phyloP scores from a whole-genome alignment of 2,329 filamentous ascomycete genomes.

The Teratosphaeria viscida region DNA sequence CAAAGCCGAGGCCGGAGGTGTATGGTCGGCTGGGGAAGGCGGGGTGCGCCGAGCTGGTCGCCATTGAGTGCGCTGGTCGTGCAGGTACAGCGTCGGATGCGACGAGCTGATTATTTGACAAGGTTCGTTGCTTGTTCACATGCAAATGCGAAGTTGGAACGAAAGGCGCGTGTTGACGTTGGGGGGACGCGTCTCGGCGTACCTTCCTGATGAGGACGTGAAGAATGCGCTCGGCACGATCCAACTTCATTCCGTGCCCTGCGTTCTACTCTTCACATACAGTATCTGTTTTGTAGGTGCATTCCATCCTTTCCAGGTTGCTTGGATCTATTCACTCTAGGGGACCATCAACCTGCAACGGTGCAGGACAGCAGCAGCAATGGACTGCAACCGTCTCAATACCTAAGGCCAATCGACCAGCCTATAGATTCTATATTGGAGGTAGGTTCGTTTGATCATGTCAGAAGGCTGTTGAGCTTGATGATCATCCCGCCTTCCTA shows the following conservation, averaged over 20 bases:
- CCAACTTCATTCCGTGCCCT: background rate
- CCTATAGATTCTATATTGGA: no score
- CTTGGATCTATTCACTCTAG: no score
- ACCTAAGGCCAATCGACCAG: no score
- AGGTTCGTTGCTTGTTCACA: background rate
- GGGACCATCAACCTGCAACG: no score
- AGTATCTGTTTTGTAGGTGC: no score
- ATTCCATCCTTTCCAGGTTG: no score
- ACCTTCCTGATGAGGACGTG: background rate
- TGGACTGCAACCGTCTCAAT: no score
- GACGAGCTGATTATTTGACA: background rate
- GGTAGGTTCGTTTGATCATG: no score
- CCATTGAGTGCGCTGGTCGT: conserved; percentile 30
- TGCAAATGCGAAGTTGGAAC: background rate
- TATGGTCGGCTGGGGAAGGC: conserved; percentile 45
- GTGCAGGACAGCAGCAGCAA: no score
- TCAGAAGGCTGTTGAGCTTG: no score
- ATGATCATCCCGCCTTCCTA: no score
- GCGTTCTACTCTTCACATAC: background rate
- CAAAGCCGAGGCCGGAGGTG: conserved; percentile 31
- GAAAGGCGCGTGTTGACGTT: background rate
- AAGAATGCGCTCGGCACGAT: background rate
- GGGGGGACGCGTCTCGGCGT: background rate
- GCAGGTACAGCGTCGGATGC: background rate
- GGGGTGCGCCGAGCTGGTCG: conserved; percentile 38